Evolutionary conservation across 2,329 filamentous ascomycete genomes (phyloP), one percentile per base, ranked within the genome.

Genomic region (Trichoderma brevicompactum): DNA sequence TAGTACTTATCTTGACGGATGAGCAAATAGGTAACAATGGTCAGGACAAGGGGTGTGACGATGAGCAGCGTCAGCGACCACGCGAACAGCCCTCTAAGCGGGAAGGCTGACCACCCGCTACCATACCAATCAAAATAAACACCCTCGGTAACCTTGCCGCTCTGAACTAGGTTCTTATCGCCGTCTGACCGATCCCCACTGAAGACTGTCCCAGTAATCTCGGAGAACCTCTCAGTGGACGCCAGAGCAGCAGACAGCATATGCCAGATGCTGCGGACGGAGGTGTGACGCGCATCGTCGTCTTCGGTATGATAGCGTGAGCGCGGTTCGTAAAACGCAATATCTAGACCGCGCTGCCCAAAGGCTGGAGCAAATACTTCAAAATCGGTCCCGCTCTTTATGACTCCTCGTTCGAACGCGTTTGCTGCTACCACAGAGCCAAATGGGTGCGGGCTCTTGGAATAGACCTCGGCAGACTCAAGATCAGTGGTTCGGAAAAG

Each of bases 121-220:
- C 94, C 95, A 69, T 96, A 94, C 7, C 98, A 78, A 74, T 98
- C 95, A 73, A 98, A 98, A 92, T 94, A 99, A 13, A 98, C 92
- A 36, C 89, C 92, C 66, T 86, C 82, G 15, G 84, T 87, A 5
- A 88, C 87, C 41, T 79, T 82, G 9, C 91, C 90, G 67, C 89
- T 90, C 68, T 86, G 82, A 2, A 90, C 85, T 71, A 88, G 88
- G 63, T 84, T 85, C 58, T 82, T 80, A 64, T 84, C 81, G 7
- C 82, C 79, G 61, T 87, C 85, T 9, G 80, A 78, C 44, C 84
- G 77, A 15, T 81, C 78, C 5, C 89, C 86, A 58, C 85, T 84
- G 72, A 96, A 97, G 2, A 81, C 82, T 52, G 84, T 80, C 65
- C 87, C 88, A 0, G 84, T 87, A 70, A 92, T 87, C 13, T 87